A percentile compares a stretch with the other conserved stretches of the same genome.
Conservation (phyloP, 2,329 filamentous ascomycete genomes). For the Arthrobotrys sinensis region DNA sequence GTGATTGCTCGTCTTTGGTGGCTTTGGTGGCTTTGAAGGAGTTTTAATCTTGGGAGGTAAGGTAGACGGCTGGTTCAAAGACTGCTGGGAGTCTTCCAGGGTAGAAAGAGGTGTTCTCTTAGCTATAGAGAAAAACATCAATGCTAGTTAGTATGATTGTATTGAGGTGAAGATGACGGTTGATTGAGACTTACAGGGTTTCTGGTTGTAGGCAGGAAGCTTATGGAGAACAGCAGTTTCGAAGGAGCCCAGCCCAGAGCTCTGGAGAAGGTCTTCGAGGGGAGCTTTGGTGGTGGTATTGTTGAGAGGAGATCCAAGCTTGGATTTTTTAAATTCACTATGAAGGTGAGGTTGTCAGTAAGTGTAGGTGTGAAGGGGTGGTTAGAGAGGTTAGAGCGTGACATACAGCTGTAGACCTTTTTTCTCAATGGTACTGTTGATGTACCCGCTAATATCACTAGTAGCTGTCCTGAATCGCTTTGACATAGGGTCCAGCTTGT, state of each 20-base stretch:
- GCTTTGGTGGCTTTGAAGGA: constrained; percentile 15
- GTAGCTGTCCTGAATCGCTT: constrained; percentile 48
- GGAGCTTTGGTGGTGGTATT: constrained; percentile 63
- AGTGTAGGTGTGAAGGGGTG: neutral
- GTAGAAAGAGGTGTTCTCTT: constrained; percentile 44
- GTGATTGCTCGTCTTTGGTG: neutral
- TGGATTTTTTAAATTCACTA: constrained; percentile 63
- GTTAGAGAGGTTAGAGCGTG: neutral
- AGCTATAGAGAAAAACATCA: constrained; percentile 5
- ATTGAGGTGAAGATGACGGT: neutral
- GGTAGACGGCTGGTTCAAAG: constrained; percentile 26
- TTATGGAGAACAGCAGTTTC: constrained; percentile 48
- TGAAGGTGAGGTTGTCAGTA: neutral
- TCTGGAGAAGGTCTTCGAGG: constrained; percentile 59
- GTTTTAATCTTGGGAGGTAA: constrained; percentile 23
- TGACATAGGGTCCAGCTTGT: constrained; percentile 58
- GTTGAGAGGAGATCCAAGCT: constrained; percentile 64
- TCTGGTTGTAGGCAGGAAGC: constrained; percentile 45
- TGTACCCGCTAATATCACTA: constrained; percentile 49
- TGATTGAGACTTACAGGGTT: constrained; percentile 29
- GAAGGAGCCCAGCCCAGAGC: constrained; percentile 42
- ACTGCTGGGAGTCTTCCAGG: constrained; percentile 43
- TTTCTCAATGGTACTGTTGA: constrained; percentile 44
- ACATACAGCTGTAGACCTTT: constrained; percentile 52
- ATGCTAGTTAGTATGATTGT: neutral